Percentiles rank a stretch among this genome's conserved stretches.
Conservation (phyloP, 345 rosid genomes). For the Luvunga scandens region DNA sequence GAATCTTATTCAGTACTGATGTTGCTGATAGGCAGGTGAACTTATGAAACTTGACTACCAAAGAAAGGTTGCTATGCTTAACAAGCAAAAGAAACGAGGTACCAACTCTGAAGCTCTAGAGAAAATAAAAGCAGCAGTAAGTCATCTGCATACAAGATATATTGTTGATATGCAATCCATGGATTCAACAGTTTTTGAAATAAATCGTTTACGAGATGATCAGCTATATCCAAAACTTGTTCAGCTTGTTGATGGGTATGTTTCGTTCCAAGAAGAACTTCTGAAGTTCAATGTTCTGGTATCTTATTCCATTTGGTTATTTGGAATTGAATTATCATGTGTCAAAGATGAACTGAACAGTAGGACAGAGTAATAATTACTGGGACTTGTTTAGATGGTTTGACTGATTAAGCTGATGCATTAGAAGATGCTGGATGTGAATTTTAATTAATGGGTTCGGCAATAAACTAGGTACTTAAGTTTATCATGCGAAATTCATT, state of each 20-base stretch:
- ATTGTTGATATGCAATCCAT: slow-evolving; percentile 99
- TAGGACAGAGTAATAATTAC: background rate
- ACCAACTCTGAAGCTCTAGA: slow-evolving; percentile 74
- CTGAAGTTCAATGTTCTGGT: background rate
- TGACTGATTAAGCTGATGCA: background rate
- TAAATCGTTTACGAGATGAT: slow-evolving; percentile 87
- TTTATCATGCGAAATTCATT: background rate
- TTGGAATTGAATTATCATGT: background rate
- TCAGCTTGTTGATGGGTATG: slow-evolving; percentile 87
- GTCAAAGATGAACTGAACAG: background rate
- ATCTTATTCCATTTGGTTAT: background rate
- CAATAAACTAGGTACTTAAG: background rate
- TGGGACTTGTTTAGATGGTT: background rate
- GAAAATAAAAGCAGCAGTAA: slow-evolving; percentile 84
- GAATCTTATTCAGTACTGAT: slow-evolving; percentile 28
- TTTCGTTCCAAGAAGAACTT: slow-evolving; percentile 6
- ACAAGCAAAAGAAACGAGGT: slow-evolving; percentile 70
- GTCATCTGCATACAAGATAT: slow-evolving; percentile 93
- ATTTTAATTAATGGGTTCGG: background rate
- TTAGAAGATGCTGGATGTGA: background rate
- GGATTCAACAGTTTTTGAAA: slow-evolving; percentile 95
- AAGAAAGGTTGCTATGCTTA: slow-evolving; percentile 67
- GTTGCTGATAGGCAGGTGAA: slow-evolving; percentile 73
- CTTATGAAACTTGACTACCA: slow-evolving; percentile 88
- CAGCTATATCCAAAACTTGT: slow-evolving; percentile 81